Conservation (phyloP, 805 yeast species). For the Komagataella phaffii region DNA sequence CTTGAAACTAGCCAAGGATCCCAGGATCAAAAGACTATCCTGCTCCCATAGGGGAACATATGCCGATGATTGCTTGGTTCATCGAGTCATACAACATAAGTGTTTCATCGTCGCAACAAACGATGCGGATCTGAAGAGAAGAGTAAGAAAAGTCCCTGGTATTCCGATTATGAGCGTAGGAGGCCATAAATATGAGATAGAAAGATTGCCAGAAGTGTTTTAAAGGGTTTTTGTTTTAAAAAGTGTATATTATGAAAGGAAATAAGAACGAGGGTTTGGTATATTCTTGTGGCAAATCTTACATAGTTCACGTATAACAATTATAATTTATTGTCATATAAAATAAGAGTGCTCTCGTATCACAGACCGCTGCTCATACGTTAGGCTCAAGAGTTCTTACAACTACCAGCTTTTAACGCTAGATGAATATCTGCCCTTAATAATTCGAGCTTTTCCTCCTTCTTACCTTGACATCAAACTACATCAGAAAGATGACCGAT, state of each 20-base stretch:
- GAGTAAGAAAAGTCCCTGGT: conserved; percentile 94
- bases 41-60: conserved; percentile 94
- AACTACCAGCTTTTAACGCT: no score
- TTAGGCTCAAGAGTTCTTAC: no score
- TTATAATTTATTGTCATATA: neutral
- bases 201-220: conserved; percentile 90
- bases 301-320: neutral
- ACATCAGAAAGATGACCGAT: neutral
- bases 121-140: conserved; percentile 91
- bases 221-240: conserved; percentile 11
- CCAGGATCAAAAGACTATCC: conserved; percentile 72
- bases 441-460: neutral
- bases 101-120: conserved; percentile 96
- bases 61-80: conserved; percentile 95
- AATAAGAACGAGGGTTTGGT: neutral
- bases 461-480: neutral
- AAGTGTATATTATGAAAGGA: neutral
- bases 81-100: conserved; percentile 89
- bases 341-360: neutral
- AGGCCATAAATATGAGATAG: conserved; percentile 81
- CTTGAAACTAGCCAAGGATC: conserved; percentile 82
- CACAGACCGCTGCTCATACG: no score
- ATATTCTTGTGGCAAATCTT: neutral
- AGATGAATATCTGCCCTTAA: neutral
- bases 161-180: conserved; percentile 97